Evolutionary conservation across 2,329 filamentous ascomycete genomes (phyloP).

Genomic region (Penicillium brevicompactum): DNA sequence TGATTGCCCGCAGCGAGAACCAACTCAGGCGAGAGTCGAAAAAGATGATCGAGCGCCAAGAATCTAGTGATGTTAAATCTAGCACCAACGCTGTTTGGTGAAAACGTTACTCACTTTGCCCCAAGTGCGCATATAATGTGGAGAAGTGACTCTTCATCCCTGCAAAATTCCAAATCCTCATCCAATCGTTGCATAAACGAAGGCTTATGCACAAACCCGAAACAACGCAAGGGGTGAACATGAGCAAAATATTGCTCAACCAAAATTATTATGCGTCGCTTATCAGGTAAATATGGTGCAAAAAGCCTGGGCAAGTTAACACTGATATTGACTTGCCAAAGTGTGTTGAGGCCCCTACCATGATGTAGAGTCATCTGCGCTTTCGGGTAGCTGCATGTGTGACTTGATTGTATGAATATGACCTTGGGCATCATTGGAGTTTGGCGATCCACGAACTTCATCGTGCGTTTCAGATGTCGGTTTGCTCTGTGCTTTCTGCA

Average conservation of each 20-base stretch:
- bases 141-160: slow-evolving; percentile 23
- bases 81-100: neutral
- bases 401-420: neutral
- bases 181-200: slow-evolving; percentile 30
- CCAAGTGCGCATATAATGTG: slow-evolving; percentile 28
- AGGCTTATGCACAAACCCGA: slow-evolving; percentile 31
- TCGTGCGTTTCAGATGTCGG: neutral
- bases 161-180: slow-evolving; percentile 17
- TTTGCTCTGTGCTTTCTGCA: neutral
- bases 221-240: slow-evolving; percentile 30
- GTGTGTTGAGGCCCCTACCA: neutral
- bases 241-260: slow-evolving; percentile 31
- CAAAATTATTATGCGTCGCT: slow-evolving; percentile 10
- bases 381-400: neutral
- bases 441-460: neutral
- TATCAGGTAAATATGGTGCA: slow-evolving; percentile 10
- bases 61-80: slow-evolving; percentile 7
- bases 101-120: slow-evolving; percentile 19
- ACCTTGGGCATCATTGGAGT: neutral
- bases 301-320: slow-evolving; percentile 11
- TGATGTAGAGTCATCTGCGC: neutral
- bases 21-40: slow-evolving; percentile 7
- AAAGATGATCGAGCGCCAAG: slow-evolving; percentile 8
- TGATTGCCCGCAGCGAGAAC: slow-evolving; percentile 15
- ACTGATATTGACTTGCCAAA: neutral